Evolutionary conservation across 2,329 filamentous ascomycete species (phyloP), one percentile per base, ranked within the genome.

Genomic region (Pseudogymnoascus sp.): DNA sequence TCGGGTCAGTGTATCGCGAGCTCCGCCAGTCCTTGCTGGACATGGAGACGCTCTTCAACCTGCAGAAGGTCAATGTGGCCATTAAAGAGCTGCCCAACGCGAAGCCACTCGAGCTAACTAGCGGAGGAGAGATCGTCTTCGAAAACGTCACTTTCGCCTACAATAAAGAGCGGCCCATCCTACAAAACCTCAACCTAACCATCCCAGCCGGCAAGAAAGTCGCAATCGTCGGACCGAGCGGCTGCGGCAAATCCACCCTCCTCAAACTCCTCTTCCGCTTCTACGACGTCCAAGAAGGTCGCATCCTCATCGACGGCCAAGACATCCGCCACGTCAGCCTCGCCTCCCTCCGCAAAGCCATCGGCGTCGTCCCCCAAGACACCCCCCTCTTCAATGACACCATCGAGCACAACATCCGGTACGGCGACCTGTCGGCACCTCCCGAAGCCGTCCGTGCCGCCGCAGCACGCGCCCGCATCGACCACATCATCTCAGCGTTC

Each of bases 371-470:
- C 0, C 94, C 94, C 0, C 95, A 99, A 73, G 94, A 99, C 69
- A 97, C 94, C 0, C 92, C 94, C 0, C 81, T 99, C 1, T 99
- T 99, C 80, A 99, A 99, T 74, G 92, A 96, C 71, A 94, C 92
- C 0, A 93, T 99, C 63, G 89, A 90, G 72, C 91, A 97, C 74
- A 99, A 99, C 73, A 96, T 99, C 70, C 88, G 86, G 66, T 99
- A 99, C 73, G 94, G 94, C 60, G 84, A 89, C 67, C 83, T 97
- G 66, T 84, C 86, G 55, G 92, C 93, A 0, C 82, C 86, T 0
- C 79, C 82, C 8, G 90, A 91, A 33, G 80, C 87, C 63, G 88
- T 99, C 6, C 74, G 85, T 11, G 86, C 86, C 30, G 94, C 91
- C 0, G 92, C 94, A 1, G 85, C 87, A 70, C 83, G 91, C 61